Conservation (phyloP, 345 rosid genomes). For the Cardamine chenopodiifolia region DNA sequence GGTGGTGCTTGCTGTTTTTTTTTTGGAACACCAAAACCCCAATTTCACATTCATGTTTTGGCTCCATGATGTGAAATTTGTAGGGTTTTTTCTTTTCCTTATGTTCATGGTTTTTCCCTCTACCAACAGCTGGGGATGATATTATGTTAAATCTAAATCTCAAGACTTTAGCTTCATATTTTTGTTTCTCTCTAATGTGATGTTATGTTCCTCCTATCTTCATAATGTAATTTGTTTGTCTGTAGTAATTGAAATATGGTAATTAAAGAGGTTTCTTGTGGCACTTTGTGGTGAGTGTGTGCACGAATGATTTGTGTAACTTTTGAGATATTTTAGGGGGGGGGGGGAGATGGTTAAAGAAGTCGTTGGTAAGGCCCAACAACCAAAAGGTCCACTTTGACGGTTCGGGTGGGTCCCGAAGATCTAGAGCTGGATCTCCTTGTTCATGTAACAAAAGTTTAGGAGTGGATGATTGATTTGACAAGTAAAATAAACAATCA, state of each 20-base stretch:
- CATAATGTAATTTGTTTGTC: slow-evolving; percentile 5
- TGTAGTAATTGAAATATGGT: slow-evolving; percentile 4
- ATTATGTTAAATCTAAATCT: slow-evolving; percentile 27
- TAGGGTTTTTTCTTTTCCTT: slow-evolving; percentile 8
- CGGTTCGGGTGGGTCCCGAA: slow-evolving; percentile 63
- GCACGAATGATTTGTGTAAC: background rate
- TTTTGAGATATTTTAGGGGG: slow-evolving; percentile 1
- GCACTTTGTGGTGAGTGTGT: background rate
- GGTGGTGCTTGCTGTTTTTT: slow-evolving; percentile 14
- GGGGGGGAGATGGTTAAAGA: slow-evolving; percentile 32
- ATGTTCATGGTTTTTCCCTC: slow-evolving; percentile 27
- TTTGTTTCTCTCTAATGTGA: background rate
- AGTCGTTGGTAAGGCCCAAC: slow-evolving; percentile 56
- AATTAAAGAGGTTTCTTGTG: background rate
- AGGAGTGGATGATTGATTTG: background rate
- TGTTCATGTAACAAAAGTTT: slow-evolving; percentile 14
- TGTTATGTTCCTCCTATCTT: slow-evolving; percentile 13
- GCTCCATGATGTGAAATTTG: slow-evolving; percentile 38
- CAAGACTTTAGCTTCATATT: slow-evolving; percentile 2
- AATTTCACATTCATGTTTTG: slow-evolving; percentile 29
- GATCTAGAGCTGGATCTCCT: slow-evolving; percentile 66
- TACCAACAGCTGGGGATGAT: slow-evolving; percentile 7
- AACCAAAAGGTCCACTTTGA: slow-evolving; percentile 51
- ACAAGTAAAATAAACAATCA: no score
- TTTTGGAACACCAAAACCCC: background rate